Evolutionary conservation across 2,329 filamentous ascomycete species (phyloP).

Genomic region (Coniosporium tulheliwenetii): DNA sequence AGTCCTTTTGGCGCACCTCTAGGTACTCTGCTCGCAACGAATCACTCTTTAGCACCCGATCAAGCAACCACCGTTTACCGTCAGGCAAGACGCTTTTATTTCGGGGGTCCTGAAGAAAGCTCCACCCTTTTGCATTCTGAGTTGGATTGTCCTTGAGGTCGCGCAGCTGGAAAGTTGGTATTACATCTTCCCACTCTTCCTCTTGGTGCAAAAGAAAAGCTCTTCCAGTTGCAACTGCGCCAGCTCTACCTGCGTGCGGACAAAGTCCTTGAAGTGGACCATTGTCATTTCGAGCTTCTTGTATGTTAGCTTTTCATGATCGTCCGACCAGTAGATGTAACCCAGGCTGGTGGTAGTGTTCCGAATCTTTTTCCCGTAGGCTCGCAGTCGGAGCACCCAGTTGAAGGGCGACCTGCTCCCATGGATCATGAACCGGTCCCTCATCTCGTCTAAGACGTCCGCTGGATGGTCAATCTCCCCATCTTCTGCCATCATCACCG

Average conservation of each 20-base stretch:
- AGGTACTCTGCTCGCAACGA: too few relatives aligned
- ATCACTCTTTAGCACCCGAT: too few relatives aligned
- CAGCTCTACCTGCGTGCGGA: neutral
- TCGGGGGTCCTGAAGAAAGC: too few relatives aligned
- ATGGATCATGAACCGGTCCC: slow-evolving; percentile 5
- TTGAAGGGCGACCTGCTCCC: neutral
- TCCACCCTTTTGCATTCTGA: too few relatives aligned
- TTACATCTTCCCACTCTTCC: slow-evolving; percentile 2
- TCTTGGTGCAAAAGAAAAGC: slow-evolving; percentile 1
- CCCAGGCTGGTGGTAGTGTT: too few relatives aligned
- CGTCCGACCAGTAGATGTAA: too few relatives aligned
- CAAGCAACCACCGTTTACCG: too few relatives aligned
- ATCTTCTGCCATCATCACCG: slow-evolving; percentile 2
- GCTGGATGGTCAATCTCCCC: slow-evolving; percentile 2
- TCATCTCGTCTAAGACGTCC: slow-evolving; percentile 7
- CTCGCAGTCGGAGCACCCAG: too few relatives aligned
- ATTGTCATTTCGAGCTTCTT: neutral
- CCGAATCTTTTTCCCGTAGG: too few relatives aligned
- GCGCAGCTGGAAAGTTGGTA: slow-evolving; percentile 1
- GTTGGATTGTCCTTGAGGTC: too few relatives aligned
- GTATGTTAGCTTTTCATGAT: slow-evolving; percentile 1
- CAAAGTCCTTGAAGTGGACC: neutral
- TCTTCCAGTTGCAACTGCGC: slow-evolving; percentile 1
- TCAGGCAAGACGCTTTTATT: too few relatives aligned
- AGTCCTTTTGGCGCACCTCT: too few relatives aligned